Percentiles rank a stretch among this genome's conserved stretches.
These are phyloP conservation scores for Anacardium occidentale DNA, from an alignment of 345 rosid genomes.

Conservation along the genomic window DNA sequence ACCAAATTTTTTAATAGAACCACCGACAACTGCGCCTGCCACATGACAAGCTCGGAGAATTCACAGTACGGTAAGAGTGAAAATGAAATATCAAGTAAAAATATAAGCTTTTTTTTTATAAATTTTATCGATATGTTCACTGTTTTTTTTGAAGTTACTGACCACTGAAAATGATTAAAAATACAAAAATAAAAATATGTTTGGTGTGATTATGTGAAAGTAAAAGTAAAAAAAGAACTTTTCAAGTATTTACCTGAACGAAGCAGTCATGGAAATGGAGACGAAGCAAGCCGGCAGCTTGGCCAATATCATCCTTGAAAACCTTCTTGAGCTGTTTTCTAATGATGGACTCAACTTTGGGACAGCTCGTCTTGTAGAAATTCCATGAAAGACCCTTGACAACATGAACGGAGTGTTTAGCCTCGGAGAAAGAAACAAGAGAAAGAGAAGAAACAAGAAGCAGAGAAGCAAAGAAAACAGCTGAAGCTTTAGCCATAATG, in stretches of 20 bases:
- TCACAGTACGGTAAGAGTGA: neutral
- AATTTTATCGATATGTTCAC: no score
- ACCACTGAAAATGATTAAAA: no score
- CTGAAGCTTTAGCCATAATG: conserved; percentile 15
- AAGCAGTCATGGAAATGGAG: conserved; percentile 95
- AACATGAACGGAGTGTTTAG: conserved; percentile 30
- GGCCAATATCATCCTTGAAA: conserved; percentile 68
- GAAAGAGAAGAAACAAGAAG: conserved; percentile 23
- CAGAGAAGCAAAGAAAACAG: conserved; percentile 10
- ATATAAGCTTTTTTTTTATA: no score
- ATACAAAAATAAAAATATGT: neutral
- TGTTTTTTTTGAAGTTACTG: no score
- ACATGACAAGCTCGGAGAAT: neutral
- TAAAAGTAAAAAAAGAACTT: no score
- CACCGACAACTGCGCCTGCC: no score
- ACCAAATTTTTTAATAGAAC: no score
- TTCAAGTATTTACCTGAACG: conserved; percentile 52
- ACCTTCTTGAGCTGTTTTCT: conserved; percentile 56
- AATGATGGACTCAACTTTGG: conserved; percentile 57
- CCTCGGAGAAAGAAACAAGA: conserved; percentile 16
- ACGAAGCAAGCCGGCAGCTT: conserved; percentile 90
- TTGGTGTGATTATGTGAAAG: no score
- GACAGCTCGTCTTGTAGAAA: conserved; percentile 62
- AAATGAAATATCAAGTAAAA: no score
- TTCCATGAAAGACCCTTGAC: conserved; percentile 65